Evolutionary conservation across 75 land plant genomes (phyloP), one percentile per base, ranked within the genome.

Genomic region (Sequoia sempervirens): DNA sequence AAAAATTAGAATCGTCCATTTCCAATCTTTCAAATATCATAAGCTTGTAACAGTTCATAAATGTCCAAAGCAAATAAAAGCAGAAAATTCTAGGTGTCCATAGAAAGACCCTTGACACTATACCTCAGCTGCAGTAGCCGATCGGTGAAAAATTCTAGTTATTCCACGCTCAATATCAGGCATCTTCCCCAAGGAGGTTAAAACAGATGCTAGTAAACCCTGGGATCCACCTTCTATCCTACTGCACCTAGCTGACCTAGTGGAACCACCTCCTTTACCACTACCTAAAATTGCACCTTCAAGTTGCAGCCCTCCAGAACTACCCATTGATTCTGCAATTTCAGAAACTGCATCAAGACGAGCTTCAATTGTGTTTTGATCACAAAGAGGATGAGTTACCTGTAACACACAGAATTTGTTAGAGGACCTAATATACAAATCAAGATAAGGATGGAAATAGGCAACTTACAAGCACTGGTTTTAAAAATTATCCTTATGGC

Each of bases 131-230:
- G 96, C 82, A 43, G 93, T 92, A 3, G 96, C 93, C 66, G 99
- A 96, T 23, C 90, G 84, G 69, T 96, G 99, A 87, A 94, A 96
- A 74, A 94, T 92, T 85, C 98, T 93, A 9, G 98, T 91, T 69
- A 97, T 96, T 76, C 99, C 99, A 80, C 99, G 95, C 81, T 97
- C 94, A 85, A 97, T 83, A 89, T 97, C 99, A 82, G 94, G 93
- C 85, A 91, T 70, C 86, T 85, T 93, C 76, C 90, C 96, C 28
- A 97, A 85, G 76, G 88, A 61, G 20, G 79, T 85, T 81, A 97
- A 87, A 84, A 96, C 93, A 20, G 91, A 90, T n/a, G 90, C 94
- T 69, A 97, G 80, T 10, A 93, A 12, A 82, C 81, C 73, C 64
- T 85, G 82, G 23, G 87, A n/a, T 20, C 88, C 88, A 69, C 88